Percentiles rank a stretch among this genome's conserved stretches.
These are phyloP conservation scores for Ogataea siamensis DNA, from an alignment of 805 yeast species.

Conservation along the genomic window DNA sequence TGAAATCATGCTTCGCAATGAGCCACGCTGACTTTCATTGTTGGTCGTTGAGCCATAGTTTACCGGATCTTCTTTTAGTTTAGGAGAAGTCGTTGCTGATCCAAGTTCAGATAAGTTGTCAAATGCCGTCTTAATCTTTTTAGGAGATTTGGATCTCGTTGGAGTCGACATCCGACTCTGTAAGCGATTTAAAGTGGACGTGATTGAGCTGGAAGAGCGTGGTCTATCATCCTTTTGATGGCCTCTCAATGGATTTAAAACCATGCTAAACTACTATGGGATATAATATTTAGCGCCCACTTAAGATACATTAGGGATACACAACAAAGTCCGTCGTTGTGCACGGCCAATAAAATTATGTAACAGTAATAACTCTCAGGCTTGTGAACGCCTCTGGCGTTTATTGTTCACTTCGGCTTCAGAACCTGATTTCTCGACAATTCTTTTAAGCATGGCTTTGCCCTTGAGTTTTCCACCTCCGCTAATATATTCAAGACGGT, in stretches of 20 bases:
- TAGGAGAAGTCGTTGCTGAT: constrained; percentile 4
- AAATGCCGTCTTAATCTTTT: constrained; percentile 22
- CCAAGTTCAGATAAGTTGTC: constrained; percentile 16
- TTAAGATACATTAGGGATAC: constrained; percentile 3
- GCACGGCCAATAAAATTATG: constrained; percentile 1
- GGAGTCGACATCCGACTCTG: constrained; percentile 21
- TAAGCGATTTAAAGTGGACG: constrained; percentile 18
- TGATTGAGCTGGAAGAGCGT: constrained; percentile 15
- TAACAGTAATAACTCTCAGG: background rate
- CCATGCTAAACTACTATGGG: constrained; percentile 7
- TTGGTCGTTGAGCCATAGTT: constrained; percentile 11
- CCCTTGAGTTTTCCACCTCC: constrained; percentile 37
- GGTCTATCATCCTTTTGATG: constrained; percentile 18
- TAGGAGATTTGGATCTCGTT: constrained; percentile 20
- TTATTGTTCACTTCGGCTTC: constrained; percentile 23
- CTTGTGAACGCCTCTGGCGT: constrained; percentile 16
- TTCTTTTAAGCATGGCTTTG: constrained; percentile 32
- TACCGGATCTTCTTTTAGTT: background rate
- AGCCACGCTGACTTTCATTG: constrained; percentile 4
- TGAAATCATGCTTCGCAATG: constrained; percentile 13
- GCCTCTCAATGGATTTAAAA: constrained; percentile 7
- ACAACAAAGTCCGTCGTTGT: constrained; percentile 2
- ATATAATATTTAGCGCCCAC: constrained; percentile 5
- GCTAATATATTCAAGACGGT: constrained; percentile 35
- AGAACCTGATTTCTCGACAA: constrained; percentile 29